Base-by-base conservation (phyloP, 139 green algal genomes). In the Spirogloea muscicola region DNA sequence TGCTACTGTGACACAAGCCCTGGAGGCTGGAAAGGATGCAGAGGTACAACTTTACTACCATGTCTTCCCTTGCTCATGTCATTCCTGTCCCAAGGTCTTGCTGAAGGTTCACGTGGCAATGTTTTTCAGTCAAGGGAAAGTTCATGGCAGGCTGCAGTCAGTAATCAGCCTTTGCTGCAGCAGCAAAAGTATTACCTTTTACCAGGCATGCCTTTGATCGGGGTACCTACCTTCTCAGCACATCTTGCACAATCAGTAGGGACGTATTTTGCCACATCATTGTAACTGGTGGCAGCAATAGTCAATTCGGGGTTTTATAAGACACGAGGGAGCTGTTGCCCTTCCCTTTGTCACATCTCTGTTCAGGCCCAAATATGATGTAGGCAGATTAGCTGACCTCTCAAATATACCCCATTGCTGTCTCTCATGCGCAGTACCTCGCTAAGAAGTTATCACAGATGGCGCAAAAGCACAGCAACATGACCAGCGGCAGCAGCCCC, bases 1-100 rank as follows among this genome's bases (percentile, higher is more conserved):
- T 1, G 44, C 57, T 0, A 43, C 94, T 21, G 18, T 81, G 25
- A 68, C 25, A 9, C 9, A 74, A 34, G n/a, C 25, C 41, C 42
- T 42, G 29, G 34, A 5, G 43, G 59, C 43, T 41, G 59, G 59
- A n/a, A 68, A 58, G 46, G 59, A 21, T 5, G 33, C 59, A 42
- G 59, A 68, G 59, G 59, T 68, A 68, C 4, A 7, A 33, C 46
- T 55, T 21, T 21, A 21, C n/a, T 55, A n/a, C n/a, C n/a, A 21
- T 55, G n/a, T 31, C 21, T 31, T 21, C 21, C 21, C 46, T 55
- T 55, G 46, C 21, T 21, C 21, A 55, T 55, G 21, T 21, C 46
- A 31, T 21, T 21, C 46, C 46, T 21, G 21, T 55, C 21, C 46
- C 21, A 21, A 55, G 46, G 46, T 31, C 46, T 55, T 55, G 21